Conservation (phyloP, 306 rosid genomes). For the Prunus mira region DNA sequence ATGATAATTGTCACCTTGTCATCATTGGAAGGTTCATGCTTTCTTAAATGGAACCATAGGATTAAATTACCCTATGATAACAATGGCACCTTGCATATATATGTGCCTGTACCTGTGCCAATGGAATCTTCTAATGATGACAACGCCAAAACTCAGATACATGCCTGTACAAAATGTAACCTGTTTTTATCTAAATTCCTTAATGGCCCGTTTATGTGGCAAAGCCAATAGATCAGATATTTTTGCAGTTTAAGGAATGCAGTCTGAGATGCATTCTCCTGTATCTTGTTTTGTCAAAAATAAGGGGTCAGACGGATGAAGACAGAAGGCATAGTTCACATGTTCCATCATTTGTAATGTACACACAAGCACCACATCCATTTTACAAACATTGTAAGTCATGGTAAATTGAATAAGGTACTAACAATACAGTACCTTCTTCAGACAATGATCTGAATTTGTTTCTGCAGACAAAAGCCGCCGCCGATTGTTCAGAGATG, state of each 20-base stretch:
- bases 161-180: too few species aligned
- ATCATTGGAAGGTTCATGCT: too few species aligned
- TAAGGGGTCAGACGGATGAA: too few species aligned
- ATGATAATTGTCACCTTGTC: background rate
- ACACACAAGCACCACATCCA: background rate
- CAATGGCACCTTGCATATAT: too few species aligned
- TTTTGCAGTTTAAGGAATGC: background rate
- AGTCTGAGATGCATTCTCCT: background rate
- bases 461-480: constrained; percentile 46
- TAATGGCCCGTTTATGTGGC: background rate
- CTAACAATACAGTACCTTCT: constrained; percentile 26
- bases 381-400: background rate
- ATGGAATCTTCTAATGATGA: too few species aligned
- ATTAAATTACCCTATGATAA: too few species aligned
- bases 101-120: too few species aligned
- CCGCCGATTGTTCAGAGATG: constrained; percentile 36
- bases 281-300: background rate
- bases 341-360: background rate
- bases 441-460: constrained; percentile 36
- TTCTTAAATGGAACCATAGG: too few species aligned
- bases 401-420: background rate
- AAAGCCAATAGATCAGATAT: background rate
- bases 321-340: background rate
- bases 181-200: too few species aligned
- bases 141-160: too few species aligned